These are phyloP conservation scores for Scheffersomyces titani DNA, from an alignment of 1,139 yeast genomes.

Conservation along the genomic window DNA sequence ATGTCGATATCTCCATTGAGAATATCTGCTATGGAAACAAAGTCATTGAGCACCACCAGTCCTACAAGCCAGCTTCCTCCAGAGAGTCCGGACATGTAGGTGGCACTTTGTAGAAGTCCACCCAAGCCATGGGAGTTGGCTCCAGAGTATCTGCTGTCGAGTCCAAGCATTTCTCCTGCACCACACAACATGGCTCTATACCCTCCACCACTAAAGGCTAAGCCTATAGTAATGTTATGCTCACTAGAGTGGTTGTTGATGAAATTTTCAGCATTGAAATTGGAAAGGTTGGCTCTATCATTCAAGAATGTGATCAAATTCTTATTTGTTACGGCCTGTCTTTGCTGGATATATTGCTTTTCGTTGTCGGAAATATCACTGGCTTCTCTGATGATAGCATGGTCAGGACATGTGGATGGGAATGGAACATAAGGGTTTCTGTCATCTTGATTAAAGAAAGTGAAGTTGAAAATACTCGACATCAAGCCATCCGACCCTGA, in stretches of 20 bases:
- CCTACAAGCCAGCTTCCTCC: constrained; percentile 51
- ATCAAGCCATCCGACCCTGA: neutral
- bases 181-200: constrained; percentile 48
- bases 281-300: constrained; percentile 31
- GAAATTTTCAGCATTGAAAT: constrained; percentile 35
- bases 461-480: neutral
- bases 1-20: constrained; percentile 25
- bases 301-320: constrained; percentile 32
- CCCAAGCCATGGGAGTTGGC: constrained; percentile 34
- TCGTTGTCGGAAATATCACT: constrained; percentile 25
- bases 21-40: constrained; percentile 40
- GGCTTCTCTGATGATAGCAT: constrained; percentile 26
- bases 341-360: constrained; percentile 23
- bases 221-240: constrained; percentile 41
- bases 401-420: constrained; percentile 26
- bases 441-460: constrained; percentile 1
- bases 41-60: constrained; percentile 36
- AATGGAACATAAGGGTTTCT: constrained; percentile 30
- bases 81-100: constrained; percentile 43
- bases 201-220: constrained; percentile 50
- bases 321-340: constrained; percentile 34
- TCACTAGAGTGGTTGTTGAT: constrained; percentile 22
- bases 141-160: constrained; percentile 32
- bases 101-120: constrained; percentile 40
- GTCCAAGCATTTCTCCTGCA: constrained; percentile 41